These are phyloP conservation scores for Russula compacta DNA, from an alignment of 768 basidiomycete species.

Conservation along the genomic window DNA sequence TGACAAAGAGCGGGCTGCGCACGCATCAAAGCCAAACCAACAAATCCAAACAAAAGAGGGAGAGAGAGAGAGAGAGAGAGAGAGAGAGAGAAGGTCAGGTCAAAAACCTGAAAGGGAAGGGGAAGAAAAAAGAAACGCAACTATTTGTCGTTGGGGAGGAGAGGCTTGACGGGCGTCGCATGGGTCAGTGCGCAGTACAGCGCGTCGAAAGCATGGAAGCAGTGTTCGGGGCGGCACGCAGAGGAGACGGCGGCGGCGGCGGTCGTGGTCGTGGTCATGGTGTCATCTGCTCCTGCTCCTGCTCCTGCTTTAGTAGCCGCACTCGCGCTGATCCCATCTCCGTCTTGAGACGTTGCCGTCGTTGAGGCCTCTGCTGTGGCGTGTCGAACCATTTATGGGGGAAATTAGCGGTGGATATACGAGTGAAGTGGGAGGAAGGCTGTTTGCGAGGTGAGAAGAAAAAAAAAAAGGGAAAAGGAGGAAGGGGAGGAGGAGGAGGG, in stretches of 20 bases:
- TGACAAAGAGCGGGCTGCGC: conserved; percentile 85
- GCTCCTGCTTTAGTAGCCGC: conserved; percentile 1
- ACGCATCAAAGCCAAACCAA: not conserved
- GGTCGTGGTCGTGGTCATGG: not conserved
- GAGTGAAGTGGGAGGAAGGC: too few relatives aligned
- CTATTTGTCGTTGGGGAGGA: conserved; percentile 72
- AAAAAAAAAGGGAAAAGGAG: too few relatives aligned
- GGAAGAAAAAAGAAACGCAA: conserved; percentile 31
- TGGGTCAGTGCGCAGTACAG: conserved; percentile 67
- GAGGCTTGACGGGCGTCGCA: conserved; percentile 46
- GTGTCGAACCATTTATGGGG: not conserved
- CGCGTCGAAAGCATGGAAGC: conserved; percentile 74
- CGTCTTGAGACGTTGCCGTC: not conserved
- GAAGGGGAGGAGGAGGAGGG: too few relatives aligned
- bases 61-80: not conserved
- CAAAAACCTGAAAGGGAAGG: not conserved
- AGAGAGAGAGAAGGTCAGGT: not conserved
- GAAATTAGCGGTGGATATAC: too few relatives aligned
- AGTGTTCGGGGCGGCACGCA: conserved; percentile 62
- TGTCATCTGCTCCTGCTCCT: not conserved
- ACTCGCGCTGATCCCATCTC: conserved; percentile 10
- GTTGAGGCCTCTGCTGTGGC: not conserved
- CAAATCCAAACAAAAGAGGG: too few relatives aligned
- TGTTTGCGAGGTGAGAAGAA: not conserved
- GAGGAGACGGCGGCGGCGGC: not conserved